phyloP scores from a whole-genome alignment of 257 asterid genomes.

The Plantago major region DNA sequence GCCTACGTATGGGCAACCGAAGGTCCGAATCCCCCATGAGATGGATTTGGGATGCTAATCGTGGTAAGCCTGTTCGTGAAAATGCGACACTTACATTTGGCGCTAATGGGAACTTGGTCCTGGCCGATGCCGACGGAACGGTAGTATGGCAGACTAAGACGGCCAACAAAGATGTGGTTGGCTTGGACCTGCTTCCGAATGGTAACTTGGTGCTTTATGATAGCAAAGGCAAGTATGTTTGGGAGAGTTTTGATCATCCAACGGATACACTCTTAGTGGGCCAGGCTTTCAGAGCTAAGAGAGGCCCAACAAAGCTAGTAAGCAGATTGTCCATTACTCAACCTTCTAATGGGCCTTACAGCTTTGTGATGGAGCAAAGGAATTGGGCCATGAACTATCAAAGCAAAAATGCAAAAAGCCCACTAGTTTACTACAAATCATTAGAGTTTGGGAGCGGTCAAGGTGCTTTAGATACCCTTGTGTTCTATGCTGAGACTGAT shows the following conservation, averaged over 20 bases:
- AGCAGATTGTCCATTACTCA: conserved; percentile 17
- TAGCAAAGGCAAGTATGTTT: conserved; percentile 13
- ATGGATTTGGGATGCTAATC: conserved; percentile 35
- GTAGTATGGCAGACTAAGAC: conserved; percentile 27
- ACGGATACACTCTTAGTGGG: conserved; percentile 30
- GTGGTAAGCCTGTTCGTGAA: conserved; percentile 25
- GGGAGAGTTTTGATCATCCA: conserved; percentile 38
- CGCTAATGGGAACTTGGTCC: conserved; percentile 24
- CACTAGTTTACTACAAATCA: conserved; percentile 26
- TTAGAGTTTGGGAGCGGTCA: conserved; percentile 31
- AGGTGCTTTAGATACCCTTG: conserved; percentile 24
- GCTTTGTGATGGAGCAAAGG: conserved; percentile 26
- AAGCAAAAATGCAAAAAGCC: conserved; percentile 16
- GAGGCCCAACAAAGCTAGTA: conserved; percentile 24
- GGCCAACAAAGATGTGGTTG: conserved; percentile 25
- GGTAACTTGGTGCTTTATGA: conserved; percentile 34
- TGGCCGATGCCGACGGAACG: conserved; percentile 27
- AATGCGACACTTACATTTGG: conserved; percentile 25
- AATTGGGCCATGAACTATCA: conserved; percentile 27
- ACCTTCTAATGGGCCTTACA: conserved; percentile 24
- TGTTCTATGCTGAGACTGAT: conserved; percentile 24
- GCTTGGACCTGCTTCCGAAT: conserved; percentile 22
- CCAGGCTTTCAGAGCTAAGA: conserved; percentile 16
- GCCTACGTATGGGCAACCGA: conserved; percentile 16
- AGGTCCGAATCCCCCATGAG: conserved; percentile 23